These are phyloP conservation scores for Exsudoporus frostii DNA, from an alignment of 768 basidiomycete species.

Conservation along the genomic window DNA sequence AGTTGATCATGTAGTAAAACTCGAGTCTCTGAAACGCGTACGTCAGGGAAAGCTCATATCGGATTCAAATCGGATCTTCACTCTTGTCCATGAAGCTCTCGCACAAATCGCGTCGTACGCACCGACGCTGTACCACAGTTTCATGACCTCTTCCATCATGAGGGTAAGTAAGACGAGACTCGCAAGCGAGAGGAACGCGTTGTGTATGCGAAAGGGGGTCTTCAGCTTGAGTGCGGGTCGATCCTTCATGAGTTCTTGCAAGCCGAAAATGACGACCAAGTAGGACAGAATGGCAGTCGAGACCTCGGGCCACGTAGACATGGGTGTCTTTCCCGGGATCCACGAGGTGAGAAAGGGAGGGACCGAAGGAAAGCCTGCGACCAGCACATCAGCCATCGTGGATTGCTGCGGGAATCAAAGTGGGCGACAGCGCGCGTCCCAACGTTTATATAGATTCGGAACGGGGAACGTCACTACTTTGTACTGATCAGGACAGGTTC, in stretches of 20 bases:
- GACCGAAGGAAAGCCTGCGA: conserved; percentile 29
- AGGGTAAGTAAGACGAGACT: conserved; percentile 73
- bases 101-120: conserved; percentile 74
- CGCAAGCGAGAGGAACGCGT: conserved; percentile 78
- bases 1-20: conserved; percentile 96
- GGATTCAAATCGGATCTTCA: conserved; percentile 37
- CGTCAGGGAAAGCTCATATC: conserved; percentile 2
- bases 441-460: too few species aligned
- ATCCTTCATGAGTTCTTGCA: conserved; percentile 80
- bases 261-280: conserved; percentile 79
- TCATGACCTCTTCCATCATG: conserved; percentile 83
- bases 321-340: conserved; percentile 71
- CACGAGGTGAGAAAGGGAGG: conserved; percentile 58
- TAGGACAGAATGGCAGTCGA: conserved; percentile 66
- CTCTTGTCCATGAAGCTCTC: conserved; percentile 75
- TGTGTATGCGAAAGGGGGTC: conserved; percentile 79
- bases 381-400: conserved; percentile 6
- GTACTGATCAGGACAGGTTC: too few species aligned
- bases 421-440: too few species aligned
- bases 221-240: conserved; percentile 67
- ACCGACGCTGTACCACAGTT: conserved; percentile 69
- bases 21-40: conserved; percentile 64
- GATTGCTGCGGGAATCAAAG: not conserved
- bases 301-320: conserved; percentile 73
- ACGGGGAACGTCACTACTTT: too few species aligned